Conservation (phyloP, 78 protist genomes). For the Dictyostelium citrinum region DNA sequence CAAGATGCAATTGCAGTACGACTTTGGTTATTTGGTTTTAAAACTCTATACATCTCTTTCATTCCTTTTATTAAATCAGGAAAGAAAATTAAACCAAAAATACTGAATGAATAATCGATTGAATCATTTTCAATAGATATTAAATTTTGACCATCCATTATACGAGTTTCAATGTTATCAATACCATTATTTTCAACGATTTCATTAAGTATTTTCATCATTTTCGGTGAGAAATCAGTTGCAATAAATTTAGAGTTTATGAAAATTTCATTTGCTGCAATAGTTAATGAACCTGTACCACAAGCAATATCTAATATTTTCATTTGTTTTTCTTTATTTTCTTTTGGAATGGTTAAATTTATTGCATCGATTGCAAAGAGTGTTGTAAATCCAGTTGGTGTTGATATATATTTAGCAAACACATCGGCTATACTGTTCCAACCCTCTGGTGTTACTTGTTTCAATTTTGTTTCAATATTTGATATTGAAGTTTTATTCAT, state of each 20-base stretch:
- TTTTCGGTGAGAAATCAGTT: constrained; percentile 37
- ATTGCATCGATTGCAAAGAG: constrained; percentile 3
- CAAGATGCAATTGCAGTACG: not conserved
- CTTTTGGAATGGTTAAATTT: not conserved
- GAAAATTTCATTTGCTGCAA: not conserved
- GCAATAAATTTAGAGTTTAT: not conserved
- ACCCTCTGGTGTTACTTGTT: not conserved
- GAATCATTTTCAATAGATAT: not conserved
- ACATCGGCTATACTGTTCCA: not conserved
- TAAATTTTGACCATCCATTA: constrained; percentile 52
- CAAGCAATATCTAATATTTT: constrained; percentile 35
- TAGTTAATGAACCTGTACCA: constrained; percentile 39
- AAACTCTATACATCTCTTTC: constrained; percentile 37
- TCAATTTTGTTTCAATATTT: not conserved
- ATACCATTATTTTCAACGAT: not conserved
- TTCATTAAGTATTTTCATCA: not conserved
- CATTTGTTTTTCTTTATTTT: not conserved
- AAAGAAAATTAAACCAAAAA: constrained; percentile 50
- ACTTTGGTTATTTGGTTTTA: constrained; percentile 15
- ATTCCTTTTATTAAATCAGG: not conserved
- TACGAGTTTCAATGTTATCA: not conserved
- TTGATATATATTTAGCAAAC: not conserved
- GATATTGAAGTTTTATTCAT: too few relatives aligned
- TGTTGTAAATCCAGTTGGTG: not conserved
- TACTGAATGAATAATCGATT: constrained; percentile 13